These are phyloP conservation scores for Penicillium sp. DNA, from an alignment of 2,329 filamentous ascomycete genomes.

Conservation along the genomic window DNA sequence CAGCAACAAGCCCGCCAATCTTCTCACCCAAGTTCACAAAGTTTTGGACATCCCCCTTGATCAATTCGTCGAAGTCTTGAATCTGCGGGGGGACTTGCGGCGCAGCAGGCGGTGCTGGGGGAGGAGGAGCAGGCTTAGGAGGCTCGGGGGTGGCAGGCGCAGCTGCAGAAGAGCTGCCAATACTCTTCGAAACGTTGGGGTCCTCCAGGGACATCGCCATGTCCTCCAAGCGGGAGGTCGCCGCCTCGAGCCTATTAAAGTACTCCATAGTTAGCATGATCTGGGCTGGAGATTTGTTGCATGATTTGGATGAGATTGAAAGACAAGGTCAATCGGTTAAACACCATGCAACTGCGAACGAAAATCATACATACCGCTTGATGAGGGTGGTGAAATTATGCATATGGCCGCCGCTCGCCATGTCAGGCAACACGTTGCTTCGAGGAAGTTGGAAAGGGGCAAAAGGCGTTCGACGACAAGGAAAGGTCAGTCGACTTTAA, in stretches of 20 bases:
- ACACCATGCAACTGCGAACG: background rate
- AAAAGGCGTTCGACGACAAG: background rate
- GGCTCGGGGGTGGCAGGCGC: slow-evolving; percentile 28
- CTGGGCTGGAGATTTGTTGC: background rate
- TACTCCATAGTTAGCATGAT: slow-evolving; percentile 48
- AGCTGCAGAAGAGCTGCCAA: slow-evolving; percentile 26
- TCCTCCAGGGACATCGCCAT: slow-evolving; percentile 73
- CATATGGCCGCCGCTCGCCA: slow-evolving; percentile 78
- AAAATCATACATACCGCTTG: slow-evolving; percentile 72
- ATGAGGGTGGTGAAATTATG: slow-evolving; percentile 96
- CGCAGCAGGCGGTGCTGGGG: slow-evolving; percentile 51
- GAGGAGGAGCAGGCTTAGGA: slow-evolving; percentile 40
- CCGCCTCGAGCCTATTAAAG: slow-evolving; percentile 82
- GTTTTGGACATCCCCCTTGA: slow-evolving; percentile 71
- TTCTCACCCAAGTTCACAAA: slow-evolving; percentile 78
- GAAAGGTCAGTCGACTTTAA: no score
- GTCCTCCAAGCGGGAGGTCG: slow-evolving; percentile 92
- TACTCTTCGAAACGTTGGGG: slow-evolving; percentile 49
- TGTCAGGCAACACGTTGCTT: slow-evolving; percentile 43
- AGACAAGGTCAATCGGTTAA: background rate
- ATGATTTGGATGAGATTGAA: slow-evolving; percentile 5
- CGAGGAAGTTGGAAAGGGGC: slow-evolving; percentile 8
- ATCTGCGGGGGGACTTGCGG: slow-evolving; percentile 74
- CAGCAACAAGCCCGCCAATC: slow-evolving; percentile 73
- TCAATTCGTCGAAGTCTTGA: slow-evolving; percentile 81